A percentile compares a stretch with the other conserved stretches of the same genome.
Evolutionary conservation across 1,139 yeast genomes (phyloP).

Genomic region (Blastobotrys illinoisensis): DNA sequence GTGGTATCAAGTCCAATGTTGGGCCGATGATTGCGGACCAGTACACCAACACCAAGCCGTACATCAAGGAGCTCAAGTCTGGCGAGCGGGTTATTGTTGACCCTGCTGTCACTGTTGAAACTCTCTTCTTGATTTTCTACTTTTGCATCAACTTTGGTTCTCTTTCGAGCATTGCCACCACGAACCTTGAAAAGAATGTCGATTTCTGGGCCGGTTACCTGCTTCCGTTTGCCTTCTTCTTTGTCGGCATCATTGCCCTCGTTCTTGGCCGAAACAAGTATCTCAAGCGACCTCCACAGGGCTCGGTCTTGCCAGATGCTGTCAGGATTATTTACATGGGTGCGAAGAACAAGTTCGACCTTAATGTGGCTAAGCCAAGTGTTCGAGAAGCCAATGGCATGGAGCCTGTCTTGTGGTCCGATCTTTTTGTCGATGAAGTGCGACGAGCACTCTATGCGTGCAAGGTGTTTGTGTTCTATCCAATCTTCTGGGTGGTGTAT

Average conservation of each 20-base stretch:
- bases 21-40: slow-evolving; percentile 74
- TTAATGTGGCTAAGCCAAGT: slow-evolving; percentile 54
- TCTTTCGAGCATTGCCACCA: slow-evolving; percentile 69
- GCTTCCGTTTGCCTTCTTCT: slow-evolving; percentile 58
- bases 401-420: slow-evolving; percentile 45
- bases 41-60: slow-evolving; percentile 50
- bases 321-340: slow-evolving; percentile 47
- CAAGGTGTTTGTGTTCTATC: slow-evolving; percentile 56
- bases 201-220: slow-evolving; percentile 77
- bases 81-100: slow-evolving; percentile 70
- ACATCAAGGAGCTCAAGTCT: slow-evolving; percentile 49
- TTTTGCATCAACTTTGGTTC: slow-evolving; percentile 78
- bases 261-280: slow-evolving; percentile 52
- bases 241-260: slow-evolving; percentile 52
- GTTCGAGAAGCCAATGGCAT: slow-evolving; percentile 35
- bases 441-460: slow-evolving; percentile 53
- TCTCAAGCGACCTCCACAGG: slow-evolving; percentile 56
- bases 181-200: slow-evolving; percentile 59
- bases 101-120: slow-evolving; percentile 63
- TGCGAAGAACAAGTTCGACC: slow-evolving; percentile 44
- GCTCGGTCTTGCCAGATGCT: slow-evolving; percentile 54
- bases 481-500: slow-evolving; percentile 61
- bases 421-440: slow-evolving; percentile 58
- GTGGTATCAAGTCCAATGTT: slow-evolving; percentile 75
- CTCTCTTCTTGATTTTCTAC: slow-evolving; percentile 71